Conservation (phyloP, 2,329 filamentous ascomycete genomes). For the Parastagonospora nodorum region DNA sequence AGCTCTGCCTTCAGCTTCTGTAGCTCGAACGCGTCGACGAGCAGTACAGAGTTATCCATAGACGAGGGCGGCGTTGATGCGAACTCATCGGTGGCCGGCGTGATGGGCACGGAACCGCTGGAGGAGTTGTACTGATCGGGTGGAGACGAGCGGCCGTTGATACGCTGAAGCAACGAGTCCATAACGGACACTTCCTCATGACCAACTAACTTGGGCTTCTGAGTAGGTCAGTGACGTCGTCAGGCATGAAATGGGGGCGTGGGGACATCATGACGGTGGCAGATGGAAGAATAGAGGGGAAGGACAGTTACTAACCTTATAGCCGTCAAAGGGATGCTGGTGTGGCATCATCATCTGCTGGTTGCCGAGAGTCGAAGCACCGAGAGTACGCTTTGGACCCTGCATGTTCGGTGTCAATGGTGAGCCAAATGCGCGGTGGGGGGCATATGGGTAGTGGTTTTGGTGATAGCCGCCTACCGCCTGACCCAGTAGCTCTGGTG, state of each 20-base stretch:
- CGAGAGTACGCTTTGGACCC: constrained; percentile 48
- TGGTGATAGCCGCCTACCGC: constrained; percentile 39
- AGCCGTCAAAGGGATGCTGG: constrained; percentile 26
- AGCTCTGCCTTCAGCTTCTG: constrained; percentile 72
- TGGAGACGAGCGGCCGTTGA: constrained; percentile 61
- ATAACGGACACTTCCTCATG: constrained; percentile 32
- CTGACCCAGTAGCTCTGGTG: constrained; percentile 41
- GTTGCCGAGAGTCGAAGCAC: constrained; percentile 44
- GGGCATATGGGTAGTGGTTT: constrained; percentile 23
- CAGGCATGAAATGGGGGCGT: not conserved
- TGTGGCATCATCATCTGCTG: constrained; percentile 26
- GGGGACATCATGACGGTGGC: not conserved
- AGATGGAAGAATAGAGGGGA: not conserved
- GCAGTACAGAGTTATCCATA: constrained; percentile 28
- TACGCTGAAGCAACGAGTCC: constrained; percentile 73
- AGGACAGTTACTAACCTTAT: constrained; percentile 36
- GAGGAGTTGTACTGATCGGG: constrained; percentile 62
- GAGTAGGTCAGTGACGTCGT: constrained; percentile 5
- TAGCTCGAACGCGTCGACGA: constrained; percentile 62
- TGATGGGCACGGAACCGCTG: constrained; percentile 66
- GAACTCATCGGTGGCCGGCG: constrained; percentile 63
- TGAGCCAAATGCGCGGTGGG: constrained; percentile 24
- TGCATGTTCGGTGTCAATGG: constrained; percentile 44
- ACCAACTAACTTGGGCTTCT: constrained; percentile 56
- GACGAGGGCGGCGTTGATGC: constrained; percentile 36